Percentiles rank a stretch among this genome's conserved stretches.
These are phyloP conservation scores for Ceratobasidium sp. DNA, from an alignment of 1,284 basidiomycete genomes.

Conservation along the genomic window DNA sequence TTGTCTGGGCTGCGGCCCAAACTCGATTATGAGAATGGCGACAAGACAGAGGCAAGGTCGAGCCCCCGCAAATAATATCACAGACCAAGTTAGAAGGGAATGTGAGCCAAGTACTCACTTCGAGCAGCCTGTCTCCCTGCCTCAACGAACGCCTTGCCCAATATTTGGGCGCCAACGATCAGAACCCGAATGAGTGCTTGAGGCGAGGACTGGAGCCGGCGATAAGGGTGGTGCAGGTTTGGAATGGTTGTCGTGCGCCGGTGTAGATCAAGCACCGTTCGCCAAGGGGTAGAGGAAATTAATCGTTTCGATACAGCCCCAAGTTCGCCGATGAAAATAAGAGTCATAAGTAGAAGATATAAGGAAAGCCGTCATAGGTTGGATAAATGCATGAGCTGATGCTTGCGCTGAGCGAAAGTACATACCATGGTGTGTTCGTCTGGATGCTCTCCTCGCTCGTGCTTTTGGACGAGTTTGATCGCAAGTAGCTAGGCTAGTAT, in stretches of 20 bases:
- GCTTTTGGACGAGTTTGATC: no score
- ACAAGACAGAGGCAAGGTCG: neutral
- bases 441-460: no score
- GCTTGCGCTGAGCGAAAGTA: no score
- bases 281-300: neutral
- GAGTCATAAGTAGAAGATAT: no score
- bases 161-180: conserved; percentile 78
- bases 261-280: neutral
- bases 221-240: neutral
- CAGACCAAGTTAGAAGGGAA: neutral
- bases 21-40: conserved; percentile 4
- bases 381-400: no score
- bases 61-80: neutral
- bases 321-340: conserved; percentile 2
- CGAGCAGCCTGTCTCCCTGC: conserved; percentile 91
- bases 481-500: no score
- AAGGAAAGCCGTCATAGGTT: no score
- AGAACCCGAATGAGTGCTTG: conserved; percentile 83
- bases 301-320: conserved; percentile 8
- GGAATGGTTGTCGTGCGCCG: neutral
- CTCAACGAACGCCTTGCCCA: conserved; percentile 91
- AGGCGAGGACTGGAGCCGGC: conserved; percentile 67
- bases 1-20: neutral
- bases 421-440: no score
- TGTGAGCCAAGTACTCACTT: conserved; percentile 68